Evolutionary conservation across 2,329 filamentous ascomycete species (phyloP), one percentile per base, ranked within the genome.

Genomic region (Lasiodiplodia sp.): DNA sequence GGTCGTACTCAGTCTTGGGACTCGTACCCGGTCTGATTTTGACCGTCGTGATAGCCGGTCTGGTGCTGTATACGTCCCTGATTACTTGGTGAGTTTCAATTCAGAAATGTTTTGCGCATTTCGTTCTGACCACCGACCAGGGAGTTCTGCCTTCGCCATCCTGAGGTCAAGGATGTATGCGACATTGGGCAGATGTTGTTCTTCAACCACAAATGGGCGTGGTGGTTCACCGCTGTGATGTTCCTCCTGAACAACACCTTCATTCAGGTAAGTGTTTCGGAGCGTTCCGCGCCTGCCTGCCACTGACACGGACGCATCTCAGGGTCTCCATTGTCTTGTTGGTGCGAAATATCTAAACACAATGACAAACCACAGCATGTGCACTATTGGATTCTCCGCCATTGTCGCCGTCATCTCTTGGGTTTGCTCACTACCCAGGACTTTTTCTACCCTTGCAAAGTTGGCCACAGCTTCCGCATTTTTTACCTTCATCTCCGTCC

Each of bases 121-220:
- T 11, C 14, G n/a, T 10, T 55, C 62, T 49, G n/a, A 28, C 66
- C n/a, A 11, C 2, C 18, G 18, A 2, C 16, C 23, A 94, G 92
- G 94, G 89, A 94, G 78, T 97, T 97, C 75, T 97, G 94, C 78
- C 82, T 97, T 69, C 89, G 93, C 58, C 93, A 97, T 76, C 94
- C 94, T 0, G 93, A 97, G 78, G 90, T 97, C 69, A 90, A 93
- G 73, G 94, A 97, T 82, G 92, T 97, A 16, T 97, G 94, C 77
- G 94, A 97, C 77, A 92, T 97, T 76, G 94, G 94, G n/a, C 93
- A 97, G 79, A 94, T 94, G 86, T 87, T 97, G 25, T 97, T 97
- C 81, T 96, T 91, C 90, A 90, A 91, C 72, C 89, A 92, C 78
- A 88, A 87, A 69, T 92, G 91, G 87, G 88, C 86, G 2, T 90